A percentile compares a stretch with the other conserved stretches of the same genome.
Evolutionary conservation across 225 moss, liverwort and hornwort species (phyloP).

Genomic region (Ulota crispa): DNA sequence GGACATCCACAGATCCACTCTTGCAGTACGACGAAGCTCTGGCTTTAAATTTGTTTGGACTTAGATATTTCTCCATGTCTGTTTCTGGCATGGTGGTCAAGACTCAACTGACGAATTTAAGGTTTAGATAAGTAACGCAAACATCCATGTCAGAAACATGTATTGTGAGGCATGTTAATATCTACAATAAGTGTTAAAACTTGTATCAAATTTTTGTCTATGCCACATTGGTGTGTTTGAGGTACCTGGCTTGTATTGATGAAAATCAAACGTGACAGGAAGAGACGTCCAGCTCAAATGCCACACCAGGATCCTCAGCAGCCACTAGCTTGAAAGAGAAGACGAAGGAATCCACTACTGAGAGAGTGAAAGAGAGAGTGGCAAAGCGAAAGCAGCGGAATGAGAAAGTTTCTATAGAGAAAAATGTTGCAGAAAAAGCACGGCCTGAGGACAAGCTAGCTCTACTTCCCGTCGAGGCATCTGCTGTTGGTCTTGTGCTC

Average conservation of each 20-base stretch:
- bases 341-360: conserved; percentile 46
- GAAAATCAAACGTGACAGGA: conserved; percentile 38
- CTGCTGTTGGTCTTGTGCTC: conserved; percentile 74
- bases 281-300: conserved; percentile 37
- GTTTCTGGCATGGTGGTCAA: not conserved
- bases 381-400: conserved; percentile 78
- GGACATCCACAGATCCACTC: not conserved
- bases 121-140: not conserved
- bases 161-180: not conserved
- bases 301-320: conserved; percentile 40
- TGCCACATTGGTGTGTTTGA: not conserved
- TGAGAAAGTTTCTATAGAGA: conserved; percentile 65
- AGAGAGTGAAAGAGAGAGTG: conserved; percentile 81
- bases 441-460: conserved; percentile 47
- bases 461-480: conserved; percentile 84
- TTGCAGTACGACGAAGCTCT: conserved; percentile 7
- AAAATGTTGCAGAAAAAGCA: conserved; percentile 58
- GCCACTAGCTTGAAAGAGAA: conserved; percentile 53
- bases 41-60: not conserved
- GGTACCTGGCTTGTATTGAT: conserved; percentile 14
- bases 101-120: not conserved
- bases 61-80: not conserved
- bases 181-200: not conserved
- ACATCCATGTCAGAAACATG: not conserved
- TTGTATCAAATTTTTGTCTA: not conserved